These are phyloP conservation scores for Arachis stenosperma DNA, from an alignment of 306 rosid genomes.

Conservation along the genomic window DNA sequence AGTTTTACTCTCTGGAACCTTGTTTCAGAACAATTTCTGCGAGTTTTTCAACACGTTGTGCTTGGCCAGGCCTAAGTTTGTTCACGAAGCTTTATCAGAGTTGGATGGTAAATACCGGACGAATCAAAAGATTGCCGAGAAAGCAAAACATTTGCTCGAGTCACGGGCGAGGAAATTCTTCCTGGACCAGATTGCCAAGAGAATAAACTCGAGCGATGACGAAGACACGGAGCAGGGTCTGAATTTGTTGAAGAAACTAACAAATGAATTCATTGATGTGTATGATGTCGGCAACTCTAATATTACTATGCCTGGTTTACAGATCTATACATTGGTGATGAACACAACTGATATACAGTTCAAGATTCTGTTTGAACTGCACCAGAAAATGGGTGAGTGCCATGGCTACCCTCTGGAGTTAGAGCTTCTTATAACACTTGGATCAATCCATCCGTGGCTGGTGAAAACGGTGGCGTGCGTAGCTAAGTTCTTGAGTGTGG, in stretches of 20 bases:
- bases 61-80: conserved; percentile 84
- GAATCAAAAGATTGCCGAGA: conserved; percentile 46
- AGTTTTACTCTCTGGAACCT: conserved; percentile 87
- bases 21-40: conserved; percentile 95
- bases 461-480: conserved; percentile 74
- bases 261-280: conserved; percentile 83
- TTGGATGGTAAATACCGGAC: conserved; percentile 69
- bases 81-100: conserved; percentile 68
- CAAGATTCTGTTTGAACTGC: conserved; percentile 59
- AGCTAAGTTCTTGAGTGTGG: conserved; percentile 54
- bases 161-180: conserved; percentile 84
- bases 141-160: conserved; percentile 56
- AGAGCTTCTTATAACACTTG: conserved; percentile 93
- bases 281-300: conserved; percentile 82
- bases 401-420: conserved; percentile 79
- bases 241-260: conserved; percentile 74
- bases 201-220: conserved; percentile 65
- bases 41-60: conserved; percentile 90
- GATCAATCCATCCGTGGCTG: conserved; percentile 95
- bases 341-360: conserved; percentile 77
- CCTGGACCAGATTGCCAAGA: conserved; percentile 79
- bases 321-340: conserved; percentile 89
- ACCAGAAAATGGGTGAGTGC: conserved; percentile 55
- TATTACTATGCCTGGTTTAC: conserved; percentile 77
- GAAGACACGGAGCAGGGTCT: conserved; percentile 77